Percentiles rank a stretch among this genome's conserved stretches.
Conservation (phyloP, 768 basidiomycete genomes). For the Amanita brunnescens region DNA sequence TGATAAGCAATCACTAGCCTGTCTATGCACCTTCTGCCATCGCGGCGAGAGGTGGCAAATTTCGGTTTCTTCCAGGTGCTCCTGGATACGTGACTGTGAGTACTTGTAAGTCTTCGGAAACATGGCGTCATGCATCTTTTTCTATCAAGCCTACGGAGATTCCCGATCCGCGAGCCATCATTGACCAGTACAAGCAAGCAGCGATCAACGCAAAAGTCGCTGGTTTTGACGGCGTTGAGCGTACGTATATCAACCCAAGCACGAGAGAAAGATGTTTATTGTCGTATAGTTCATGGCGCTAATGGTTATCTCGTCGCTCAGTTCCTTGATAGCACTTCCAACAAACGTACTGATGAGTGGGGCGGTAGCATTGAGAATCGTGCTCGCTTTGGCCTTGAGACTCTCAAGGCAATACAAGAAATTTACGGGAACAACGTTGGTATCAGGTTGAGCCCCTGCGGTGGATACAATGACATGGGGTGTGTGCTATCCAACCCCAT, state of each 20-base stretch:
- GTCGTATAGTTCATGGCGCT: slow-evolving; percentile 29
- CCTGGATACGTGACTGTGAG: slow-evolving; percentile 34
- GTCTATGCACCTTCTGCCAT: slow-evolving; percentile 39
- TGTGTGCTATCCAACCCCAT: slow-evolving; percentile 11
- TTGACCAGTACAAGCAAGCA: slow-evolving; percentile 32
- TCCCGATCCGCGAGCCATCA: slow-evolving; percentile 31
- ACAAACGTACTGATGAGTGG: slow-evolving; percentile 48
- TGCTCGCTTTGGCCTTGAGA: slow-evolving; percentile 43
- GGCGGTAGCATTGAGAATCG: slow-evolving; percentile 54
- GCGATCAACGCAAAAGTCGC: slow-evolving; percentile 40
- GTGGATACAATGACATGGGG: slow-evolving; percentile 39
- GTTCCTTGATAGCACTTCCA: slow-evolving; percentile 40
- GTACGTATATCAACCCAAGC: slow-evolving; percentile 16
- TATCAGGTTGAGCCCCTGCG: slow-evolving; percentile 35
- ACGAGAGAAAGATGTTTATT: not conserved
- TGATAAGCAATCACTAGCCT: slow-evolving; percentile 21
- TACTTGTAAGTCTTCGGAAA: not conserved
- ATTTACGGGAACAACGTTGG: slow-evolving; percentile 38
- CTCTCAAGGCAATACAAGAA: slow-evolving; percentile 31
- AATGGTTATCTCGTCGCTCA: slow-evolving; percentile 39
- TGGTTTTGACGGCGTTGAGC: slow-evolving; percentile 51
- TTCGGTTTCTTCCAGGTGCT: slow-evolving; percentile 27
- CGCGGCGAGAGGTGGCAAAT: slow-evolving; percentile 31
- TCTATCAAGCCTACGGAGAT: slow-evolving; percentile 27
- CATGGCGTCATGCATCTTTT: not conserved